Percentiles rank a stretch among this genome's conserved stretches.
These are phyloP conservation scores for Huntiella decipiens DNA, from an alignment of 2,329 filamentous ascomycete genomes.

Conservation along the genomic window DNA sequence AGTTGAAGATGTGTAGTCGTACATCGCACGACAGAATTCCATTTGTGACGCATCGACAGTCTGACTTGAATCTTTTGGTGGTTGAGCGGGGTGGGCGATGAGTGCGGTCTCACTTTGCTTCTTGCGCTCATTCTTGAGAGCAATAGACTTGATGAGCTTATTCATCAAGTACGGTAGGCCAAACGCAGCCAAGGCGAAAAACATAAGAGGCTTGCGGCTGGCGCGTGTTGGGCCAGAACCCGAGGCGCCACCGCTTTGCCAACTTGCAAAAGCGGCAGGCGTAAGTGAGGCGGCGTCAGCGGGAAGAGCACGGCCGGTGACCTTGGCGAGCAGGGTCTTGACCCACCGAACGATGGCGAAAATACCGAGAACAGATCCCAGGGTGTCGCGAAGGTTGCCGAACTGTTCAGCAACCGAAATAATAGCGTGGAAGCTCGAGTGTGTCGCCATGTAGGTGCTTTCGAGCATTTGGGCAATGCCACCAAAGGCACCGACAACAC, in stretches of 20 bases:
- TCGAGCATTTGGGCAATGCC: constrained; percentile 98
- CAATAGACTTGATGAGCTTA: constrained; percentile 75
- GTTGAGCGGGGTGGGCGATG: constrained; percentile 27
- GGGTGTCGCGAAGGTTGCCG: constrained; percentile 74
- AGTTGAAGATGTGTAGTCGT: constrained; percentile 76
- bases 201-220: constrained; percentile 85
- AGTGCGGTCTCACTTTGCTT: constrained; percentile 24
- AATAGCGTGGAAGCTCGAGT: constrained; percentile 98
- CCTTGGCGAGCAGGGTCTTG: constrained; percentile 71
- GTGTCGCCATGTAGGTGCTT: constrained; percentile 98
- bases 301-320: constrained; percentile 79
- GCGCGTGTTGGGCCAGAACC: constrained; percentile 51
- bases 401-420: constrained; percentile 96
- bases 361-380: constrained; percentile 85
- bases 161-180: constrained; percentile 93
- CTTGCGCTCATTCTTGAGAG: constrained; percentile 55
- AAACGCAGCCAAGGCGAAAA: constrained; percentile 88
- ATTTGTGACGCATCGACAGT: constrained; percentile 73
- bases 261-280: constrained; percentile 75
- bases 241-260: constrained; percentile 48
- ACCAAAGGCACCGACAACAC: constrained; percentile 87
- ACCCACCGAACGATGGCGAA: constrained; percentile 94
- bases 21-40: constrained; percentile 87
- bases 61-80: constrained; percentile 25
- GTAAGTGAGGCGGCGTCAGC: constrained; percentile 76